These are phyloP conservation scores for Blumeriella jaapii DNA, from an alignment of 2,329 filamentous ascomycete species.

Conservation along the genomic window DNA sequence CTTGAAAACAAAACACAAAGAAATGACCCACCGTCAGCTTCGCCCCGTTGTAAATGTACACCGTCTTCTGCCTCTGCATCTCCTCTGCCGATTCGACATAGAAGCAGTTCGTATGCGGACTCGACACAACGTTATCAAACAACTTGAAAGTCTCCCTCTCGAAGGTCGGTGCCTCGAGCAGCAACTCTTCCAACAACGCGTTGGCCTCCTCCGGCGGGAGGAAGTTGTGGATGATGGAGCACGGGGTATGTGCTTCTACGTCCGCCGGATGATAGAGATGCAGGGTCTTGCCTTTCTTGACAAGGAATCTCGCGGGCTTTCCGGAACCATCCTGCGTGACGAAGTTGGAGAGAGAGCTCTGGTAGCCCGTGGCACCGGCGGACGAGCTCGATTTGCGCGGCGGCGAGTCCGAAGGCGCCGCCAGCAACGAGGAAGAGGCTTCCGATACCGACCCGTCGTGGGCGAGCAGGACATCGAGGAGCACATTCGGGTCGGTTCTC, in stretches of 20 bases:
- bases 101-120: constrained; percentile 73
- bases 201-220: constrained; percentile 62
- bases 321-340: constrained; percentile 6
- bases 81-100: constrained; percentile 70
- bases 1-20: constrained; percentile 1
- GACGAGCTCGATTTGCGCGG: constrained; percentile 20
- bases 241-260: constrained; percentile 74
- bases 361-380: constrained; percentile 35
- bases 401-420: not conserved
- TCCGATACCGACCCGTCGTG: constrained; percentile 65
- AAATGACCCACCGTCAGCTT: constrained; percentile 43
- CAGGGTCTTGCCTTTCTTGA: constrained; percentile 70
- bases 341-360: constrained; percentile 52
- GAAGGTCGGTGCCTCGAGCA: constrained; percentile 63
- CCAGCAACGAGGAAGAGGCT: constrained; percentile 36
- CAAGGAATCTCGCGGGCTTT: constrained; percentile 42
- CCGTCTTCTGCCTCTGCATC: constrained; percentile 55
- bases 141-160: constrained; percentile 66
- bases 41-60: constrained; percentile 79
- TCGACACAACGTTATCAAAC: constrained; percentile 77
- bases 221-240: constrained; percentile 88
- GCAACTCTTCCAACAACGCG: constrained; percentile 60
- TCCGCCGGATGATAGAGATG: constrained; percentile 75
- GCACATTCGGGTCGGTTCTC: constrained; percentile 45
- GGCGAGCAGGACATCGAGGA: constrained; percentile 70